Percentiles rank a stretch among this genome's conserved stretches.
phyloP scores from a whole-genome alignment of 805 yeast species.

The Candida germanica region DNA sequence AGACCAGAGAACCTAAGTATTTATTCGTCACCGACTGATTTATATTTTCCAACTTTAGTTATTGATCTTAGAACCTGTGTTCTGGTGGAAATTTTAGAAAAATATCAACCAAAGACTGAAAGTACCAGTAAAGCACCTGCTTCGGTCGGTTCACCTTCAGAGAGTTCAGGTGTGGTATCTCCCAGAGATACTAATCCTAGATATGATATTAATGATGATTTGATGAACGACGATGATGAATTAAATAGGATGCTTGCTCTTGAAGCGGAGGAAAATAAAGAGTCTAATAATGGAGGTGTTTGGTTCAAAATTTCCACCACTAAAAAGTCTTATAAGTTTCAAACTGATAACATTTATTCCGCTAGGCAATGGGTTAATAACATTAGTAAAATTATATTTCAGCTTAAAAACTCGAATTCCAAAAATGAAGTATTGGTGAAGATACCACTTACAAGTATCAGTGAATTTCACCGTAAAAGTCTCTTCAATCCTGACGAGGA shows the following conservation, averaged over 20 bases:
- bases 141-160: constrained; percentile 4
- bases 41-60: constrained; percentile 78
- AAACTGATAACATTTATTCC: constrained; percentile 66
- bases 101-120: constrained; percentile 24
- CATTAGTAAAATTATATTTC: constrained; percentile 72
- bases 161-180: neutral
- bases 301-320: constrained; percentile 63
- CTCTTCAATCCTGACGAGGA: constrained; percentile 12
- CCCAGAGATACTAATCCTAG: constrained; percentile 8
- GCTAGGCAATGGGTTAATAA: constrained; percentile 81
- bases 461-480: constrained; percentile 53
- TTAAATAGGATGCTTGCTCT: constrained; percentile 16
- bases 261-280: constrained; percentile 27
- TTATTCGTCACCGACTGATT: constrained; percentile 68
- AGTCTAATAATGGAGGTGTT: constrained; percentile 26
- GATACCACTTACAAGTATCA: constrained; percentile 67
- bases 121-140: constrained; percentile 2
- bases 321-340: constrained; percentile 57
- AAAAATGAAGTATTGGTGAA: constrained; percentile 73
- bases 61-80: constrained; percentile 67
- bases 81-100: constrained; percentile 51
- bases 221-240: constrained; percentile 23
- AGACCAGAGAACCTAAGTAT: constrained; percentile 65
- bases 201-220: constrained; percentile 9
- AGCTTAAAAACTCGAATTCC: constrained; percentile 55